Conservation (phyloP, 2,329 filamentous ascomycete species). For the Colletotrichum higginsianum region DNA sequence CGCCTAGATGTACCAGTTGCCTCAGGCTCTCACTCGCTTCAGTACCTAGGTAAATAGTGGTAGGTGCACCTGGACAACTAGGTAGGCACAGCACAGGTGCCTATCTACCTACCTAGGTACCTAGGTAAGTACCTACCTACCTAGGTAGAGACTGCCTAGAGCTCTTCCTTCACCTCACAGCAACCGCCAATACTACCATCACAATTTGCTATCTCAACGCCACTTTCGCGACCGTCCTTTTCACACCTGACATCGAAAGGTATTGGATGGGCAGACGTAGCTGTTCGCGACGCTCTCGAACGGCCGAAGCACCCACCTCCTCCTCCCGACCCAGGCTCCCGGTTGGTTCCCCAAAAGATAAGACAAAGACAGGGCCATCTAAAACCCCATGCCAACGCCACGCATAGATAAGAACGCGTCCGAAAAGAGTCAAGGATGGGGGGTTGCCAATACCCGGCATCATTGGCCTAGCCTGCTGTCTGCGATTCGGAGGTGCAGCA, state of each 20-base stretch:
- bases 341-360: slow-evolving; percentile 18
- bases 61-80: too few relatives aligned
- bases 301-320: not conserved
- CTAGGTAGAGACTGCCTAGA: too few relatives aligned
- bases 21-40: not conserved
- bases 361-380: slow-evolving; percentile 22
- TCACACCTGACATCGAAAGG: not conserved
- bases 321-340: not conserved
- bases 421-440: slow-evolving; percentile 23
- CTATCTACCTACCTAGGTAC: too few relatives aligned
- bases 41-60: too few relatives aligned
- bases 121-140: too few relatives aligned
- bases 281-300: not conserved
- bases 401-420: slow-evolving; percentile 35
- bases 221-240: not conserved
- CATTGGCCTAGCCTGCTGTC: slow-evolving; percentile 31
- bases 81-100: too few relatives aligned
- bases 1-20: not conserved
- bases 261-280: slow-evolving; percentile 25
- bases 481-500: slow-evolving; percentile 34
- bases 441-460: too few relatives aligned
- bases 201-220: not conserved
- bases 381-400: slow-evolving; percentile 10
- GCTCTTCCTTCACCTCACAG: too few relatives aligned
- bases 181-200: too few relatives aligned